phyloP scores from a whole-genome alignment of 371 early-diverging fungal genomes.

The Rhizopus arrhizus region DNA sequence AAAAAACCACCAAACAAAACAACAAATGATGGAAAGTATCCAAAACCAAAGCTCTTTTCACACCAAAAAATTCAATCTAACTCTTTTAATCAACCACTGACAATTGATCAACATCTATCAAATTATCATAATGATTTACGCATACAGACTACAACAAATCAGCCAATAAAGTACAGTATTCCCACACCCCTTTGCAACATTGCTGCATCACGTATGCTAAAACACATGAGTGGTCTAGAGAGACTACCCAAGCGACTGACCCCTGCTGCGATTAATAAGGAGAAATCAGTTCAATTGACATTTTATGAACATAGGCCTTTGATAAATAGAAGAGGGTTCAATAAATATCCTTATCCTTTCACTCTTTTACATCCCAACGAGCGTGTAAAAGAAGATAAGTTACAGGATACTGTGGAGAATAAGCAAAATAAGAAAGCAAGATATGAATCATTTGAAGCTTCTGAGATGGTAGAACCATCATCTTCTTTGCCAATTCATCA shows the following conservation, averaged over 20 bases:
- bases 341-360: not conserved
- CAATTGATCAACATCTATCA: slow-evolving; percentile 48
- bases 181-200: slow-evolving; percentile 25
- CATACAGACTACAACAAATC: not conserved
- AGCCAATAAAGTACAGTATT: slow-evolving; percentile 22
- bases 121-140: slow-evolving; percentile 24
- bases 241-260: not conserved
- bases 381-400: too few species aligned
- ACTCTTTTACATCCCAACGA: not conserved
- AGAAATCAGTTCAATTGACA: not conserved
- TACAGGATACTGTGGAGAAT: too few species aligned
- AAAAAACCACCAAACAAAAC: slow-evolving; percentile 58
- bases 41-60: slow-evolving; percentile 44
- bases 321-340: not conserved
- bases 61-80: slow-evolving; percentile 50
- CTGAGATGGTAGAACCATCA: too few species aligned
- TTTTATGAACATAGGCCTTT: not conserved
- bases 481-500: too few species aligned
- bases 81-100: slow-evolving; percentile 44
- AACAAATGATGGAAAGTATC: slow-evolving; percentile 22
- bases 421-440: too few species aligned
- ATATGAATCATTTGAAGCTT: too few species aligned
- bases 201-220: slow-evolving; percentile 20
- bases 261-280: not conserved
- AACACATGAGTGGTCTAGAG: not conserved